These are phyloP conservation scores for Fraxinus baroniana DNA, from an alignment of 305 asterid species.

Conservation along the genomic window DNA sequence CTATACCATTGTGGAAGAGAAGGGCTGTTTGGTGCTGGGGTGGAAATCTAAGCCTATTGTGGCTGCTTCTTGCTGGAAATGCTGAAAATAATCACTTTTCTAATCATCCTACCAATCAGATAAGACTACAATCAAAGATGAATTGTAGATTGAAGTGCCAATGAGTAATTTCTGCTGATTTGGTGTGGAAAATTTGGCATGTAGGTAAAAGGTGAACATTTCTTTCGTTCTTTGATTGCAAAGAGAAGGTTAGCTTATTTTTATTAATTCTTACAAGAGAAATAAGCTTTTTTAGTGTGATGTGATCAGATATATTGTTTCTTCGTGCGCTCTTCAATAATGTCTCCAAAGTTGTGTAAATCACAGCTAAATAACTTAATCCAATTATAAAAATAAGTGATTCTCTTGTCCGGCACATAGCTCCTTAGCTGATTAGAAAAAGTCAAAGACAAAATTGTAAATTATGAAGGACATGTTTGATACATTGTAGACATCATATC, in stretches of 20 bases:
- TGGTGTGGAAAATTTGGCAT: not conserved
- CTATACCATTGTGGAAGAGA: slow-evolving; percentile 43
- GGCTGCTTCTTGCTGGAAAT: slow-evolving; percentile 54
- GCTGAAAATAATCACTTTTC: slow-evolving; percentile 19
- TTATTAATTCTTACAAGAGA: not conserved
- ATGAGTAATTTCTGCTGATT: not conserved
- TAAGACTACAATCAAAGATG: not conserved
- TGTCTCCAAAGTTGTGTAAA: not conserved
- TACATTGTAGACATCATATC: not conserved
- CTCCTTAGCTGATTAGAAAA: not conserved
- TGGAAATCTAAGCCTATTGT: slow-evolving; percentile 40
- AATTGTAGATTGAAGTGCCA: not conserved
- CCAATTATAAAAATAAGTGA: not conserved
- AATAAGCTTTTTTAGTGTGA: not conserved
- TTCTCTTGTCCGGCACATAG: not conserved
- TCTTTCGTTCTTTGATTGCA: not conserved
- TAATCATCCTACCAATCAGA: not conserved
- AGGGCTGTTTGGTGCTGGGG: slow-evolving; percentile 32
- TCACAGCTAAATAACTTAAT: not conserved
- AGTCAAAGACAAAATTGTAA: not conserved
- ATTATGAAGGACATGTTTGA: not conserved
- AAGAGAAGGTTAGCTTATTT: not conserved
- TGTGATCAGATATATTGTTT: not conserved
- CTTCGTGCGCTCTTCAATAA: not conserved
- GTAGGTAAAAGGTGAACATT: not conserved